Base-by-base conservation (phyloP, 2,329 filamentous ascomycete genomes). In the Sporothrix euskadiensis region DNA sequence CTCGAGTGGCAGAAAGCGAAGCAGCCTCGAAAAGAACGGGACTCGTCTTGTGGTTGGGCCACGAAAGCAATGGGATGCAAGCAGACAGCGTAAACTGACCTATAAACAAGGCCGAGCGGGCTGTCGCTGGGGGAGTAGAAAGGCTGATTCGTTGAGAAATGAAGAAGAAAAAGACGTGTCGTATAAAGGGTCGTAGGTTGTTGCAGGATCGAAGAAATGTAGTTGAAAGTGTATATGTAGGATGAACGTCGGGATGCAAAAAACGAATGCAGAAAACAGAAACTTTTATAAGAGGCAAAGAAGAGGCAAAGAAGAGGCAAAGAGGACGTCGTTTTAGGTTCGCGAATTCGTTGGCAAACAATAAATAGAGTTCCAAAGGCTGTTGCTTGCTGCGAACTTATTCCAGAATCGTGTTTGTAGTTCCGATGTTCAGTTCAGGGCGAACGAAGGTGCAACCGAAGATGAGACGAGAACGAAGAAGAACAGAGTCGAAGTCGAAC, bases 401-500 rank as follows among this genome's bases (percentile, higher is more conserved):
- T 68, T 52, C 16, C 44, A 66, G 26, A 32, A n/a, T 47, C 59
- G 59, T 57, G 56, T 35, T n/a, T 65, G 59, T 65, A 44, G 59
- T 44, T 44, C 56, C n/a, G 59, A 44, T 65, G 59, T 44, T 44
- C 63, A 49, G 41, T 19, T 44, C 63, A 66, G 41, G 7, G 44
- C 3, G 49, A 14, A 22, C 26, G 2, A 39, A 39, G 30, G 8
- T 47, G 56, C 56, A 59, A 32, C 30, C 63, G 65, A 49, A n/a
- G 22, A 49, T n/a, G 47, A 30, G 47, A 39, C 19, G 14, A 7
- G 10, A n/a, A n/a, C 30, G 65, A 49, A 14, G 65, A 68, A 12
- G 65, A 65, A 54, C 16, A 32, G 35, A 69, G 71, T 68, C 71
- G 63, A 73, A 41, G 54, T 30, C 22, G 44, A 71, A 26, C 22